Evolutionary conservation across 306 rosid genomes (phyloP).

Genomic region (Rosa chinensis): DNA sequence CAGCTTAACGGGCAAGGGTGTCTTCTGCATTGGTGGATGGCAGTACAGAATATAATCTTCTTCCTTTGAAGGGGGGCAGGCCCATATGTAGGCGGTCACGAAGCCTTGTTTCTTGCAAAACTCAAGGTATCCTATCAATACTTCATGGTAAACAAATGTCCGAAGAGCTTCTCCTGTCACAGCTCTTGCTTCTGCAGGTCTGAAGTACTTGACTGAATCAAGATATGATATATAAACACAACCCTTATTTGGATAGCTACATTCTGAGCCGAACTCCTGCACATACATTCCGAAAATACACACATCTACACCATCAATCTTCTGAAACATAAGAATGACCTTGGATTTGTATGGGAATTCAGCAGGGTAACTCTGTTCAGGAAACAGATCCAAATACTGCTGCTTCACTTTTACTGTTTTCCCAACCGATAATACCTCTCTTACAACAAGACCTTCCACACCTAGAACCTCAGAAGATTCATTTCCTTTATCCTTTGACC

Average conservation of each 20-base stretch:
- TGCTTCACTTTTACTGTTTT: slow-evolving; percentile 53
- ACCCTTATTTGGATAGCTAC: slow-evolving; percentile 55
- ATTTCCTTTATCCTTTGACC: slow-evolving; percentile 29
- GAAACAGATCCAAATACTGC: slow-evolving; percentile 44
- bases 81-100: slow-evolving; percentile 55
- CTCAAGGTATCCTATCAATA: slow-evolving; percentile 73
- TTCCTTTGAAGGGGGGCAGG: slow-evolving; percentile 60
- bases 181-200: slow-evolving; percentile 36
- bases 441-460: slow-evolving; percentile 53
- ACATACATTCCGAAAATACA: slow-evolving; percentile 61
- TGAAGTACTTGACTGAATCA: slow-evolving; percentile 69
- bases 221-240: slow-evolving; percentile 57
- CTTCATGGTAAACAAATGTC: slow-evolving; percentile 69
- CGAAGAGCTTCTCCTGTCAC: slow-evolving; percentile 62
- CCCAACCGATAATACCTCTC: slow-evolving; percentile 49
- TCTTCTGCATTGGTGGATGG: slow-evolving; percentile 57
- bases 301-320: slow-evolving; percentile 66
- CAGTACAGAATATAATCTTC: slow-evolving; percentile 64
- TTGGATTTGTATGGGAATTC: slow-evolving; percentile 58
- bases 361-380: slow-evolving; percentile 41
- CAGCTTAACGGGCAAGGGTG: slow-evolving; percentile 50
- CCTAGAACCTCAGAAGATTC: slow-evolving; percentile 41
- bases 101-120: slow-evolving; percentile 65
- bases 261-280: slow-evolving; percentile 71
- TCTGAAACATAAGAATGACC: slow-evolving; percentile 66